Percentiles rank a stretch among this genome's conserved stretches.
These are phyloP conservation scores for Sugiyamaella xylanicola DNA, from an alignment of 1,139 yeast species.

Conservation along the genomic window DNA sequence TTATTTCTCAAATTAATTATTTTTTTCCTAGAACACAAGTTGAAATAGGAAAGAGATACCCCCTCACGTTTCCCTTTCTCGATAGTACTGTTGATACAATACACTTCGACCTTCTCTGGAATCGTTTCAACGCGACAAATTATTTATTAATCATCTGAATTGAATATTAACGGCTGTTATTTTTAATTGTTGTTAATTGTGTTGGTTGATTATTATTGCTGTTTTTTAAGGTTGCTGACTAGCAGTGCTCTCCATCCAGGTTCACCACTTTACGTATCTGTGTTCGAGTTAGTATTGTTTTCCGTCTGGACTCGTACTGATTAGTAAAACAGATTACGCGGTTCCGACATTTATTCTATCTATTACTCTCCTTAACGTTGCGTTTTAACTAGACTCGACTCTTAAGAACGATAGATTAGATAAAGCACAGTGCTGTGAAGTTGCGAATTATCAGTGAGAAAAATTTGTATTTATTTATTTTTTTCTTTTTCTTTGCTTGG, in stretches of 20 bases:
- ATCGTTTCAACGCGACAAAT: not conserved
- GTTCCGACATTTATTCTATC: not conserved
- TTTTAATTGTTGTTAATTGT: not conserved
- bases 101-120: not conserved
- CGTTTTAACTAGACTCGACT: no score
- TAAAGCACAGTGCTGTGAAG: no score
- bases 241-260: not conserved
- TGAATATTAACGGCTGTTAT: no score
- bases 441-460: not conserved
- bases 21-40: slow-evolving; percentile 1
- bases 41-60: slow-evolving; percentile 9
- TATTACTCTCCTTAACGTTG: not conserved
- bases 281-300: not conserved
- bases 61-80: slow-evolving; percentile 1
- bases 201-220: not conserved
- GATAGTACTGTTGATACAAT: not conserved
- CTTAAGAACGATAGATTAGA: not conserved
- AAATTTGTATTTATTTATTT: slow-evolving; percentile 12
- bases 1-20: not conserved
- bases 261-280: not conserved
- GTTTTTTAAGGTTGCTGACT: not conserved
- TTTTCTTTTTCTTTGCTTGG: slow-evolving; percentile 1
- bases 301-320: not conserved
- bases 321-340: no score
- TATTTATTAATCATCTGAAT: not conserved